These are phyloP conservation scores for Nemania diffusa DNA, from an alignment of 2,329 filamentous ascomycete species.

Conservation along the genomic window DNA sequence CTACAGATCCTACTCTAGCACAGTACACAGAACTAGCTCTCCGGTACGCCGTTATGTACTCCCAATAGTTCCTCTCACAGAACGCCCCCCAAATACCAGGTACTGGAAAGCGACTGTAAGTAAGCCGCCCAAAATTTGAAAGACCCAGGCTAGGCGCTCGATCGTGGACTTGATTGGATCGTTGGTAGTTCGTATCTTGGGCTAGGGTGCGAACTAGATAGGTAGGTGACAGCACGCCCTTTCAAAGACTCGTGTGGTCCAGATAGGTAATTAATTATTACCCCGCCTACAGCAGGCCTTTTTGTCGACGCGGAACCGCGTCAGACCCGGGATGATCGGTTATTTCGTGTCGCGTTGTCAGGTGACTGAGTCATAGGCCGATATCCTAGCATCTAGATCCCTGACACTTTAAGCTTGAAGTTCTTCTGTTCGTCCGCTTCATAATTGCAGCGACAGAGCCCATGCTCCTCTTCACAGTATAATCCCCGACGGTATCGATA, in stretches of 20 bases:
- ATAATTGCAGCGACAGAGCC: neutral
- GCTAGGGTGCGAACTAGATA: neutral
- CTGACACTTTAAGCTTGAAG: neutral
- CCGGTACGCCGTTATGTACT: neutral
- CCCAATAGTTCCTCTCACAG: neutral
- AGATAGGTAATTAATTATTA: too few species aligned
- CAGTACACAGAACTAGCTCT: neutral
- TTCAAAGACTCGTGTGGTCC: neutral
- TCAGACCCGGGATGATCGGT: neutral
- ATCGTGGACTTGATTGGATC: conserved; percentile 12
- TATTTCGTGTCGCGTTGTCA: conserved; percentile 42
- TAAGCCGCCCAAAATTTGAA: neutral
- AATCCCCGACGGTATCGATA: neutral
- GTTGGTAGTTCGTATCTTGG: neutral
- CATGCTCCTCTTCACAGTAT: neutral
- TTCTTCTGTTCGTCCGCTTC: neutral
- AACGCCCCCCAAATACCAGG: neutral
- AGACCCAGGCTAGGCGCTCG: conserved; percentile 2
- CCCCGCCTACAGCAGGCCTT: conserved; percentile 6
- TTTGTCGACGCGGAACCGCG: conserved; percentile 11
- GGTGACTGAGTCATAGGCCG: conserved; percentile 39
- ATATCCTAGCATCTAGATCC: neutral
- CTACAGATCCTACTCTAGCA: neutral
- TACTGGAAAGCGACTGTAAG: neutral
- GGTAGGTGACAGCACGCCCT: neutral